phyloP scores from a whole-genome alignment of 192 early-diverging fungal species.

The Rhizophagus clarus region DNA sequence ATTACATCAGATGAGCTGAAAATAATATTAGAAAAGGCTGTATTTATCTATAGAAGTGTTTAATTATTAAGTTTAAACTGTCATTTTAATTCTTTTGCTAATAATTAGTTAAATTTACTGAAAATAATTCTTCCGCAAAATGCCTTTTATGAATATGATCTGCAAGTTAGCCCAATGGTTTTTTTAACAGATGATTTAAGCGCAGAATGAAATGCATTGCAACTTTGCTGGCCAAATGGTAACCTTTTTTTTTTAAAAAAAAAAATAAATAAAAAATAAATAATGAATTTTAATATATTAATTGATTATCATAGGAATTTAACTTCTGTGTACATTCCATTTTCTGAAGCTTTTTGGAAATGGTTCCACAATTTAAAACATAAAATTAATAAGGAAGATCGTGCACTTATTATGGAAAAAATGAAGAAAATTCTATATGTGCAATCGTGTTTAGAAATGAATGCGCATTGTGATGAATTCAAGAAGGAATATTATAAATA shows the following conservation, averaged over 20 bases:
- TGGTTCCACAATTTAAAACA: too few relatives aligned
- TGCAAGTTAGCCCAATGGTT: background rate
- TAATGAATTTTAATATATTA: too few relatives aligned
- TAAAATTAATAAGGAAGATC: background rate
- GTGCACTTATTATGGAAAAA: background rate
- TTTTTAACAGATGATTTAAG: slow-evolving; percentile 6
- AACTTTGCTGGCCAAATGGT: slow-evolving; percentile 1
- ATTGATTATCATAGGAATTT: too few relatives aligned
- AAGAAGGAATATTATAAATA: background rate
- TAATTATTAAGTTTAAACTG: too few relatives aligned
- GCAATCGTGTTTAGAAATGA: background rate
- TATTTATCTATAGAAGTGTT: background rate
- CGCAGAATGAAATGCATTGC: background rate
- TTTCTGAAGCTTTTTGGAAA: too few relatives aligned
- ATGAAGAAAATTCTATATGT: background rate
- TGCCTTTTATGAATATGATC: background rate
- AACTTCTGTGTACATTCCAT: background rate
- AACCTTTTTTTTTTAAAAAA: too few relatives aligned
- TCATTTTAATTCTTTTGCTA: too few relatives aligned
- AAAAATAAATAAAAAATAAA: too few relatives aligned
- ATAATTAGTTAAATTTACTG: slow-evolving; percentile 10
- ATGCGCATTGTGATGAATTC: background rate
- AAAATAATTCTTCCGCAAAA: slow-evolving; percentile 1
- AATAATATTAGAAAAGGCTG: background rate
- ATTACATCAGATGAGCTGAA: slow-evolving; percentile 5